Conservation (phyloP, 148 eudicot genomes). For the Nyssa sinensis region DNA sequence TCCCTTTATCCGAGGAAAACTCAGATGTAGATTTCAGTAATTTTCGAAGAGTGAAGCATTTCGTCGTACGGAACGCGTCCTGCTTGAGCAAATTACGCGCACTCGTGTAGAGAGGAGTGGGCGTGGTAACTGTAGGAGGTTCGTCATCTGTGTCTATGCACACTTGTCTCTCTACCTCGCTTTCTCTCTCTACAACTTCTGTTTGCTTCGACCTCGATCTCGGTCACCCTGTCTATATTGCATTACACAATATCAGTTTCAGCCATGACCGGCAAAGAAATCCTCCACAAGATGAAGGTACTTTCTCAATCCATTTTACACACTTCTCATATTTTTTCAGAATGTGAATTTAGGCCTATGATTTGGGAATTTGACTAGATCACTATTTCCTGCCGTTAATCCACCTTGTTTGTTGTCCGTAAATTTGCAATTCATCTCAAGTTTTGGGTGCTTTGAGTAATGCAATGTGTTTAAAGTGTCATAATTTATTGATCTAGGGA, state of each 20-base stretch:
- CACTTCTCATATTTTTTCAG: neutral
- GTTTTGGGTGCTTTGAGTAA: neutral
- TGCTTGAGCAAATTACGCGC: neutral
- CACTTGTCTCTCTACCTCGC: constrained; percentile 3
- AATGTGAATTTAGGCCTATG: neutral
- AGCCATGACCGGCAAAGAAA: constrained; percentile 53
- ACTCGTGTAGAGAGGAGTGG: neutral
- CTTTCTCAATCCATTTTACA: neutral
- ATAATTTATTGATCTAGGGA: neutral
- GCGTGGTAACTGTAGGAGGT: constrained; percentile 7
- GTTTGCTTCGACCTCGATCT: neutral
- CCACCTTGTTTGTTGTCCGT: neutral
- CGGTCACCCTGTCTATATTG: neutral
- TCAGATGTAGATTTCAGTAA: too few relatives aligned
- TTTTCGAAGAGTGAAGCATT: too few relatives aligned
- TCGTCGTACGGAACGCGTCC: too few relatives aligned
- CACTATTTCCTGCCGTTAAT: neutral
- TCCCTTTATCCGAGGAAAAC: too few relatives aligned
- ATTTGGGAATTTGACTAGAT: neutral
- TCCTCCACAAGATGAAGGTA: constrained; percentile 51
- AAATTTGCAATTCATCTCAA: neutral
- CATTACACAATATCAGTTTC: neutral
- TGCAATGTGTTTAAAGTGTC: neutral
- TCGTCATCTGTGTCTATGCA: constrained; percentile 1
- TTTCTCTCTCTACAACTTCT: neutral